phyloP scores from a whole-genome alignment of 176 grass and related monocot genomes.

The Rhynchospora tenuis region DNA sequence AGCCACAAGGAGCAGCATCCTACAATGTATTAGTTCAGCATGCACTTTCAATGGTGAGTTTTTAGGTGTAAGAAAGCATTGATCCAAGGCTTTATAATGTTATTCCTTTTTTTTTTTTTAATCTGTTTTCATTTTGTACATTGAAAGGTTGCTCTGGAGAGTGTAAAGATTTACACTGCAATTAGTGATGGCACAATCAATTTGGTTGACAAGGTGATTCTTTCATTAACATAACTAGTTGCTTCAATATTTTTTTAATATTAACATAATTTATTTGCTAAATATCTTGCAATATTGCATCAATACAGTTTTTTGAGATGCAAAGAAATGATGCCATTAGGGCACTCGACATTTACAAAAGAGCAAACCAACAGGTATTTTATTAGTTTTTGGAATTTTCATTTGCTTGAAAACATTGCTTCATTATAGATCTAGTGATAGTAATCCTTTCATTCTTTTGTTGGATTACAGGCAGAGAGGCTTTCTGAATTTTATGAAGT shows the following conservation, averaged over 20 bases:
- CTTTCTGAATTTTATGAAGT: constrained; percentile 92
- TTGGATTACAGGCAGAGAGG: constrained; percentile 53
- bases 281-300: constrained; percentile 18
- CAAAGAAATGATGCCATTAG: constrained; percentile 70
- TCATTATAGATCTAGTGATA: constrained; percentile 11
- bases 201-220: constrained; percentile 83
- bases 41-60: constrained; percentile 82
- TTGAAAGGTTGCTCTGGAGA: constrained; percentile 76
- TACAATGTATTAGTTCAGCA: constrained; percentile 84
- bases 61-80: background rate
- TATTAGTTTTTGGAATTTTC: background rate
- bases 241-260: background rate
- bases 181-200: constrained; percentile 85
- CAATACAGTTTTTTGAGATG: constrained; percentile 93
- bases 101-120: background rate
- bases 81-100: background rate
- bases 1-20: constrained; percentile 84
- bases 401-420: background rate
- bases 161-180: constrained; percentile 73
- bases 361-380: constrained; percentile 66
- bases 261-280: background rate
- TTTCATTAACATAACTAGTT: background rate
- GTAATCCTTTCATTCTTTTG: background rate
- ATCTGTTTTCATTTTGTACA: background rate
- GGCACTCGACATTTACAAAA: constrained; percentile 85